phyloP scores from a whole-genome alignment of 78 protist genomes.

The Chrysochromulina parva region DNA sequence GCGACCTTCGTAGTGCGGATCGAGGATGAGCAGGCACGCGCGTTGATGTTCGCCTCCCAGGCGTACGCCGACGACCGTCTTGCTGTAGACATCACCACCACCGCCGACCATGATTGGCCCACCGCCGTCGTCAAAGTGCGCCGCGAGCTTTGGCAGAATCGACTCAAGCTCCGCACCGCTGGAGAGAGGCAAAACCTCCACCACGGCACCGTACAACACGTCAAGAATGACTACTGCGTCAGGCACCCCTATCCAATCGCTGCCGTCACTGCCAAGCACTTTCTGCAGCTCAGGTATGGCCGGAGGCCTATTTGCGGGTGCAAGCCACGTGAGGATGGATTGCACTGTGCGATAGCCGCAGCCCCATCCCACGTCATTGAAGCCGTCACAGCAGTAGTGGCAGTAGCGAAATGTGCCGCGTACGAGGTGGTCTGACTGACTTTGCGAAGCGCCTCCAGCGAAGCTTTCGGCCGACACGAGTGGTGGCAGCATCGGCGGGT shows the following conservation, averaged over 20 bases:
- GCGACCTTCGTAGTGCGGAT: too few relatives aligned
- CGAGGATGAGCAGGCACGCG: too few relatives aligned
- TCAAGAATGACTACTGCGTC: background rate
- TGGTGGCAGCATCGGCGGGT: too few relatives aligned
- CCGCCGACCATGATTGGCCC: conserved; percentile 14
- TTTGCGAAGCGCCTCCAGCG: too few relatives aligned
- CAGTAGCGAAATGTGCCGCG: background rate
- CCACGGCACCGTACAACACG: background rate
- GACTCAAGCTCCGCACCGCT: background rate
- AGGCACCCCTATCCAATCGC: background rate
- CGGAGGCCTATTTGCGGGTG: background rate
- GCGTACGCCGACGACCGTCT: conserved; percentile 2
- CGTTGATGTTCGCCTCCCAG: too few relatives aligned
- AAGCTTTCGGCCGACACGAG: too few relatives aligned
- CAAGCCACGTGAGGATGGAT: background rate
- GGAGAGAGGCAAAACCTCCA: background rate
- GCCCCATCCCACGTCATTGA: background rate
- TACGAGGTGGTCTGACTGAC: background rate
- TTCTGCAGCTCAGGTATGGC: background rate
- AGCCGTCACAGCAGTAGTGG: background rate
- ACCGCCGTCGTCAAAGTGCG: background rate
- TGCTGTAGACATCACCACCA: background rate
- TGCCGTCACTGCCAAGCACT: background rate
- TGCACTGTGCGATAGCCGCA: conserved; percentile 21
- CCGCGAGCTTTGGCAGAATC: background rate